Evolutionary conservation across 2,329 filamentous ascomycete species (phyloP).

Genomic region (Cytospora piceicola): DNA sequence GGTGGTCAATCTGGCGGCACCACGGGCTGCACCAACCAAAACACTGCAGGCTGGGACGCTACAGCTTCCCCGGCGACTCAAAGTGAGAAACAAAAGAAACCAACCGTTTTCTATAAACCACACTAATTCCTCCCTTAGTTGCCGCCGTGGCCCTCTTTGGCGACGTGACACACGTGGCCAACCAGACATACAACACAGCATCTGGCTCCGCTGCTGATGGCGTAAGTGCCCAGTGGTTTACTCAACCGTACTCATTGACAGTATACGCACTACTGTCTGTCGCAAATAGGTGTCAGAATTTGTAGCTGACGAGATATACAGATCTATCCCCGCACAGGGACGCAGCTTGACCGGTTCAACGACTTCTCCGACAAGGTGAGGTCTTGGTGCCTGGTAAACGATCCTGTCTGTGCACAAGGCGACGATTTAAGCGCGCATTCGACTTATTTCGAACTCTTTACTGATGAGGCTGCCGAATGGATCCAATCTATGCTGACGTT

Average conservation of each 20-base stretch:
- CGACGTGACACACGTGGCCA: conserved; percentile 24
- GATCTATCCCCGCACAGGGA: conserved; percentile 39
- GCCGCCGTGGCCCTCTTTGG: conserved; percentile 24
- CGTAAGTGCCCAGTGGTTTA: conserved; percentile 18
- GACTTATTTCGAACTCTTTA: conserved; percentile 44
- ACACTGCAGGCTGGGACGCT: conserved; percentile 15
- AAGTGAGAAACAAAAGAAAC: background rate
- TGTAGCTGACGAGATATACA: conserved; percentile 1
- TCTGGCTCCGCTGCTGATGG: conserved; percentile 24
- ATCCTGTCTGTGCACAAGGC: conserved; percentile 46
- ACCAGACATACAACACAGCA: conserved; percentile 28
- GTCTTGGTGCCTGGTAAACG: conserved; percentile 43
- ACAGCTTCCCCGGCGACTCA: conserved; percentile 10
- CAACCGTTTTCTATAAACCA: too few species aligned
- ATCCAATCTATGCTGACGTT: conserved; percentile 15
- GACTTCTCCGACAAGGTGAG: conserved; percentile 37
- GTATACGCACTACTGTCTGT: too few species aligned
- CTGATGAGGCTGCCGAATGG: conserved; percentile 33
- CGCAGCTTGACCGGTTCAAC: conserved; percentile 37
- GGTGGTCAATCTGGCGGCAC: conserved; percentile 26
- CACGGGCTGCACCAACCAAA: conserved; percentile 22
- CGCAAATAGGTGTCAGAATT: background rate
- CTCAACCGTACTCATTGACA: too few species aligned
- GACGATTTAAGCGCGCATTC: conserved; percentile 40
- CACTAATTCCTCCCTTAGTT: background rate